phyloP scores from a whole-genome alignment of 225 moss, liverwort and hornwort species.

The Marchantia paleacea region DNA sequence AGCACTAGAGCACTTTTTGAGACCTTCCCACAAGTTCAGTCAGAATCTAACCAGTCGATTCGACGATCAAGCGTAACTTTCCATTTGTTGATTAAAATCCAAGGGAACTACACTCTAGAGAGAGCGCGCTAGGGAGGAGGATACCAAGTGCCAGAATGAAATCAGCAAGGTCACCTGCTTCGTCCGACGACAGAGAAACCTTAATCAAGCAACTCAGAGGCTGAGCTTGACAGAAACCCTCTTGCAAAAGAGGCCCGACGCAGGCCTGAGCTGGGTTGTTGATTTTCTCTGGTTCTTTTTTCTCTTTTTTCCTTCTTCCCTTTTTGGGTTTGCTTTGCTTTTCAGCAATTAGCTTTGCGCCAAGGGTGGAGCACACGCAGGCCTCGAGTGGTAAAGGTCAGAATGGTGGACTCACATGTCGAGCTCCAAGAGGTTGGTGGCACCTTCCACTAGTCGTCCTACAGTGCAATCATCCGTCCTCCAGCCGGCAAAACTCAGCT shows the following conservation, averaged over 20 bases:
- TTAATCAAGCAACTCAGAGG: slow-evolving; percentile 26
- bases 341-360: too few relatives aligned
- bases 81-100: not conserved
- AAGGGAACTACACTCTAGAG: slow-evolving; percentile 6
- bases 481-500: slow-evolving; percentile 91
- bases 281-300: too few relatives aligned
- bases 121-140: slow-evolving; percentile 13
- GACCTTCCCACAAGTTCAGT: not conserved
- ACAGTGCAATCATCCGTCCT: slow-evolving; percentile 75
- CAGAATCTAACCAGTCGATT: not conserved
- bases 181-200: slow-evolving; percentile 33
- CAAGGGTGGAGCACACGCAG: too few relatives aligned
- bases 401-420: slow-evolving; percentile 65
- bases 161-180: slow-evolving; percentile 34
- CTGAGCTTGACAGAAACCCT: slow-evolving; percentile 26
- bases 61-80: not conserved
- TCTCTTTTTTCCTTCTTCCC: too few relatives aligned
- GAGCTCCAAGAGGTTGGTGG: slow-evolving; percentile 72
- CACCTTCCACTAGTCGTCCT: slow-evolving; percentile 67
- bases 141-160: slow-evolving; percentile 28
- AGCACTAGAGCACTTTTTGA: not conserved
- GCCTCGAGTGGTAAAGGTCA: too few relatives aligned
- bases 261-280: not conserved
- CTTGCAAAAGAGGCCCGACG: not conserved
- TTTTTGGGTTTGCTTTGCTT: not conserved